Base-by-base conservation (phyloP, 202 grass and related monocot species). In the Setaria italica region DNA sequence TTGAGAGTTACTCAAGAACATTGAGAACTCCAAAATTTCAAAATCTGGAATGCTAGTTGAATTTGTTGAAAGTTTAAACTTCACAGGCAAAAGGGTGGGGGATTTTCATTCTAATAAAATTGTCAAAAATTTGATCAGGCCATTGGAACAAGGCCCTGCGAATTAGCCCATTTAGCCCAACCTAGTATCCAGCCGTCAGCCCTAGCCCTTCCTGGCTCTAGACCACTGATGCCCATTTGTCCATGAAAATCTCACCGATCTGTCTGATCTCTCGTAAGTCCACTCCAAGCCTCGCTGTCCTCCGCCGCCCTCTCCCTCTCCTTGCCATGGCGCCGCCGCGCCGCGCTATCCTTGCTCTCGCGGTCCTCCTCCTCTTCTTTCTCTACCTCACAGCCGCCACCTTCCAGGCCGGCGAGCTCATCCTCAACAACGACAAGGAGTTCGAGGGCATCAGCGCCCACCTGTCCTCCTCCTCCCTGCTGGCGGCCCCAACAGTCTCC, bases 381-480 rank as follows among this genome's bases (percentile, higher is more conserved):
- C 16, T 58, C 32, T 56, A 4, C 64, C 62, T 76, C 9, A 1
- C 50, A 6, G 30, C 47, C 58, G 3, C 19, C 37, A 62, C 87
- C 32, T 99, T 99, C 87, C 77, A 96, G 76, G 96, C 97, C 42
- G 93, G 94, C 54, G 97, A 96, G 92, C 80, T 98, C 15, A 65
- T 91, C 29, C 86, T 94, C 66, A 85, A 90, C 84, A 84, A 95
- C 64, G 93, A 99, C 32, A 91, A 95, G 5, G 96, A 94, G 88
- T 99, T 99, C 80, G 97, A 92, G 86, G 90, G 92, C 49, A 57
- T 57, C 79, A 67, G 79, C 29, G 51, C 84, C 48, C 62, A 78
- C 91, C 65, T 80, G 55, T 7, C 49, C 37, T 13, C 69, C 17
- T 79, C 72, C 25, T 11, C 70, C 70, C 63, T 73, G 25, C 50